A percentile compares a stretch with the other conserved stretches of the same genome.
Evolutionary conservation across 495 filamentous ascomycete species (phyloP).

Genomic region (Penicillium riverlandense): DNA sequence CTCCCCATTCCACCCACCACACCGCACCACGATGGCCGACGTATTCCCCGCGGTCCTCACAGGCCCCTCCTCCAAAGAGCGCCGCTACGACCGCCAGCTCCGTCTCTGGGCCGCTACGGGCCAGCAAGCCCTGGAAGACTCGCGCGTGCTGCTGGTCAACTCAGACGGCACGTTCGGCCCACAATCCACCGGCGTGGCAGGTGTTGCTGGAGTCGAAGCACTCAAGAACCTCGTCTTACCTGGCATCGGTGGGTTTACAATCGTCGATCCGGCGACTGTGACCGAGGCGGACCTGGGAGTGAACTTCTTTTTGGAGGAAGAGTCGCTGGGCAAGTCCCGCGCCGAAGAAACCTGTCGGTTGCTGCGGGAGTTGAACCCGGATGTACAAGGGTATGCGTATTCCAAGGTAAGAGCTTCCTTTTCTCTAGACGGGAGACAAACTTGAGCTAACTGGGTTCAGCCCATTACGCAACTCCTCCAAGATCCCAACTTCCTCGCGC

Average conservation of each 20-base stretch:
- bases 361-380: slow-evolving; percentile 89
- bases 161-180: slow-evolving; percentile 42
- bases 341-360: slow-evolving; percentile 69
- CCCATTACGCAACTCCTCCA: slow-evolving; percentile 30
- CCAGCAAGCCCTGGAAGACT: slow-evolving; percentile 81
- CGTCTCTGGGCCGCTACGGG: slow-evolving; percentile 92
- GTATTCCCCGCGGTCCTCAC: slow-evolving; percentile 29
- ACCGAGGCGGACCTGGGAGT: slow-evolving; percentile 79
- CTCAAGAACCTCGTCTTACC: slow-evolving; percentile 96
- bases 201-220: slow-evolving; percentile 81
- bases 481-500: slow-evolving; percentile 39
- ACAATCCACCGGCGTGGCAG: slow-evolving; percentile 46
- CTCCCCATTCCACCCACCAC: no score
- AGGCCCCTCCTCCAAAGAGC: slow-evolving; percentile 77
- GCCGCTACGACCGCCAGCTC: slow-evolving; percentile 93
- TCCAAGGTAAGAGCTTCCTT: slow-evolving; percentile 26
- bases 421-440: no score
- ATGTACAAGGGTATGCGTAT: slow-evolving; percentile 64
- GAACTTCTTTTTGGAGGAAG: slow-evolving; percentile 90
- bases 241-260: slow-evolving; percentile 89
- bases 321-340: slow-evolving; percentile 69
- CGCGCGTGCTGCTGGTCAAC: slow-evolving; percentile 83
- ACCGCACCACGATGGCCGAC: slow-evolving; percentile 23
- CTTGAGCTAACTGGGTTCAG: slow-evolving; percentile 9
- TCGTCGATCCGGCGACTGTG: slow-evolving; percentile 74